Evolutionary conservation across 345 rosid genomes (phyloP).

Genomic region (Euphorbia lathyris): DNA sequence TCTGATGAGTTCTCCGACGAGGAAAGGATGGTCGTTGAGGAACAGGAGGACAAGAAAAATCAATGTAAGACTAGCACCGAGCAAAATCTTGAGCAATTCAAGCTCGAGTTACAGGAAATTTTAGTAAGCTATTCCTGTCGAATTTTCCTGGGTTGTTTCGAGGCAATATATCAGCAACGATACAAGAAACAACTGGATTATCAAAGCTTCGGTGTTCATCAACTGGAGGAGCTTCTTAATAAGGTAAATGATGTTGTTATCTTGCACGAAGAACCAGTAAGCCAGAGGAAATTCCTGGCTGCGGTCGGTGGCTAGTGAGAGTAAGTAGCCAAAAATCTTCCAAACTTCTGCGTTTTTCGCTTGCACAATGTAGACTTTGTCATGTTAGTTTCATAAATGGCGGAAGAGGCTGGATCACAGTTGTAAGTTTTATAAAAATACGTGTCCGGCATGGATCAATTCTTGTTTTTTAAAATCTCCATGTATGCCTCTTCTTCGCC

Average conservation of each 20-base stretch:
- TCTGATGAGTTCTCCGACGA: constrained; percentile 74
- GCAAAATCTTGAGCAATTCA: constrained; percentile 56
- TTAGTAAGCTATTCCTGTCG: constrained; percentile 77
- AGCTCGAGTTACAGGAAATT: constrained; percentile 78
- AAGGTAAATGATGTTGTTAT: constrained; percentile 64
- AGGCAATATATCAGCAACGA: constrained; percentile 71
- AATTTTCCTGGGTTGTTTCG: constrained; percentile 70
- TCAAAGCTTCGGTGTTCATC: constrained; percentile 52
- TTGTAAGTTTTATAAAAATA: not conserved
- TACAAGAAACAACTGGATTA: constrained; percentile 70
- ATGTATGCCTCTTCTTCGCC: constrained; percentile 11
- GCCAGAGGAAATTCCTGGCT: constrained; percentile 53
- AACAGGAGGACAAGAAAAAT: constrained; percentile 33
- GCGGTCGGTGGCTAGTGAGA: constrained; percentile 39
- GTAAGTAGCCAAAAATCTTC: not conserved
- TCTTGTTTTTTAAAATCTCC: constrained; percentile 3
- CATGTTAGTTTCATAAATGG: not conserved
- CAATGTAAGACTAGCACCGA: constrained; percentile 28
- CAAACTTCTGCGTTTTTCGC: not conserved
- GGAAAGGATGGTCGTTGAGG: constrained; percentile 47
- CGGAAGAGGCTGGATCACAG: constrained; percentile 12
- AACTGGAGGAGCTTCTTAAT: constrained; percentile 70
- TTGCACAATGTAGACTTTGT: constrained; percentile 8
- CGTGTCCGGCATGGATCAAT: constrained; percentile 16
- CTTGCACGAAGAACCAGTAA: constrained; percentile 39